These are phyloP conservation scores for Neodidymelliopsis sp. DNA, from an alignment of 2,329 filamentous ascomycete species.

Conservation along the genomic window DNA sequence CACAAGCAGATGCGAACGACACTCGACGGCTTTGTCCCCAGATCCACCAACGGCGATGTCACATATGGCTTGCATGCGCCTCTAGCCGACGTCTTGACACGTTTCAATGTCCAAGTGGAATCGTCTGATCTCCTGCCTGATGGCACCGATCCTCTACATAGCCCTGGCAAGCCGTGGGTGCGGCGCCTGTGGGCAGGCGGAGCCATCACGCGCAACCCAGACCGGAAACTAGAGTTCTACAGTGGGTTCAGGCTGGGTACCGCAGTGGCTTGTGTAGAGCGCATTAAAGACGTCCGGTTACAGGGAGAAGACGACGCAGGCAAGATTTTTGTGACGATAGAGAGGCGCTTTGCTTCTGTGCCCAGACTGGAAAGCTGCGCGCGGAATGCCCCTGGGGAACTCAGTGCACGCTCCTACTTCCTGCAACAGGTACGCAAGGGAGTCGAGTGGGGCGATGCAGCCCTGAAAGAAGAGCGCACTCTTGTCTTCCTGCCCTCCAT, in stretches of 20 bases:
- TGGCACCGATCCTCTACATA: conserved; percentile 83
- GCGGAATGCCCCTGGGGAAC: neutral
- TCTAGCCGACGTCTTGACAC: conserved; percentile 79
- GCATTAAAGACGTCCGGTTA: conserved; percentile 56
- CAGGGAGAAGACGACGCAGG: conserved; percentile 57
- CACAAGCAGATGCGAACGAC: conserved; percentile 65
- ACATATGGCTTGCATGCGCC: too few relatives aligned
- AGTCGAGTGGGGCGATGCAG: conserved; percentile 40
- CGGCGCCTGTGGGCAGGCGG: conserved; percentile 92
- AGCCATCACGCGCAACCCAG: conserved; percentile 62
- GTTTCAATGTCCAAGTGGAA: conserved; percentile 78
- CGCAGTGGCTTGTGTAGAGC: conserved; percentile 49
- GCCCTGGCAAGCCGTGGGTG: conserved; percentile 73
- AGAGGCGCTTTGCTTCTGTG: conserved; percentile 56
- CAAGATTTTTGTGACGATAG: conserved; percentile 68
- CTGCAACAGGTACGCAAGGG: conserved; percentile 14
- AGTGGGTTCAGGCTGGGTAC: conserved; percentile 18
- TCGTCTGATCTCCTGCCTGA: conserved; percentile 73
- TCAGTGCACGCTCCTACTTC: neutral
- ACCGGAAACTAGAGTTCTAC: conserved; percentile 10
- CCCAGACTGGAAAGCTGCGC: too few relatives aligned
- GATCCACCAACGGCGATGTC: neutral
- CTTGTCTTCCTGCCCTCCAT: conserved; percentile 69
- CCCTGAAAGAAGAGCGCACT: conserved; percentile 65
- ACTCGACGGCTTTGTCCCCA: conserved; percentile 15